phyloP scores from a whole-genome alignment of 1,284 basidiomycete genomes.

The Papiliotrema flavescens region DNA sequence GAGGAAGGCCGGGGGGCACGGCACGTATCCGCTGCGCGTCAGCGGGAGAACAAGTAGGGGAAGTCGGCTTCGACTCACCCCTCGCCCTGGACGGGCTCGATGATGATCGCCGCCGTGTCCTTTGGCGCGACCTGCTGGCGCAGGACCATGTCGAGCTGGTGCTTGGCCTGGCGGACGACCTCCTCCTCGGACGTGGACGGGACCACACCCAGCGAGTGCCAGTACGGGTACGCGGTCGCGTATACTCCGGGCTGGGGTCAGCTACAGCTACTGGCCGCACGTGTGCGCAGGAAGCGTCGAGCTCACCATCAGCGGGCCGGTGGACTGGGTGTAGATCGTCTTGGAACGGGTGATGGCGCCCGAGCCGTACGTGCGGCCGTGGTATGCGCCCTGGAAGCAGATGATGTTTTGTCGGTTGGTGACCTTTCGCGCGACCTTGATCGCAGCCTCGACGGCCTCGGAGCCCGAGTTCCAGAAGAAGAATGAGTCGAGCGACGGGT shows the following conservation, averaged over 20 bases:
- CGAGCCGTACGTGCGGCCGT: slow-evolving; percentile 82
- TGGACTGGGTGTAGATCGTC: slow-evolving; percentile 79
- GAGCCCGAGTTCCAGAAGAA: slow-evolving; percentile 86
- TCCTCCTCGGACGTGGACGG: slow-evolving; percentile 62
- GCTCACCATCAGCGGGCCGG: slow-evolving; percentile 69
- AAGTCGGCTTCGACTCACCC: slow-evolving; percentile 44
- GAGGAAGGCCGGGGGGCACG: slow-evolving; percentile 77
- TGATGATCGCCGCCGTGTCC: slow-evolving; percentile 86
- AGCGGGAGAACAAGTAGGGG: neutral
- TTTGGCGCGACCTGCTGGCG: slow-evolving; percentile 76
- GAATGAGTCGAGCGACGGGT: slow-evolving; percentile 60
- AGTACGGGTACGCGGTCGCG: slow-evolving; percentile 82
- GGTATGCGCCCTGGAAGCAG: slow-evolving; percentile 81
- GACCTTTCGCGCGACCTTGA: slow-evolving; percentile 60
- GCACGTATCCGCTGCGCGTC: slow-evolving; percentile 67
- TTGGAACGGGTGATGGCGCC: slow-evolving; percentile 82
- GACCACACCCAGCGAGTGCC: slow-evolving; percentile 76
- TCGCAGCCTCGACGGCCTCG: slow-evolving; percentile 43
- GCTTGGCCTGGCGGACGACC: slow-evolving; percentile 66
- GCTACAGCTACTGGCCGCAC: neutral
- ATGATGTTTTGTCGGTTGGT: slow-evolving; percentile 86
- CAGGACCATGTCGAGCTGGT: slow-evolving; percentile 79
- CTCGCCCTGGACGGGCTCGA: slow-evolving; percentile 91
- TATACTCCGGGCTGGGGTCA: slow-evolving; percentile 61
- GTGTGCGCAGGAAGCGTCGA: neutral